Conservation (phyloP, 108 stramenopile genomes). For the Heterococcus sp. region DNA sequence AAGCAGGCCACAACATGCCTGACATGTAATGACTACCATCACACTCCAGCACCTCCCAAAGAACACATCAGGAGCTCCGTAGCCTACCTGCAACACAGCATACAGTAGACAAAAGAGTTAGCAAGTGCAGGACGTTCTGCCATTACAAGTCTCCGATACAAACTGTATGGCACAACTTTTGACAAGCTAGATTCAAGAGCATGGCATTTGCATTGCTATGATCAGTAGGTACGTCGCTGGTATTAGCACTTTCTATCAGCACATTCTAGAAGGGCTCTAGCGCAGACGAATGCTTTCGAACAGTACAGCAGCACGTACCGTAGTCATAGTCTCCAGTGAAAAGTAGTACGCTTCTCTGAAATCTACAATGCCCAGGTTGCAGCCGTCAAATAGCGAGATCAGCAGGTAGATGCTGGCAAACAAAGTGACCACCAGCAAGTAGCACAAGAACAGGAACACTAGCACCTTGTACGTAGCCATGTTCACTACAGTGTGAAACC, state of each 20-base stretch:
- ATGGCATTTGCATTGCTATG: neutral
- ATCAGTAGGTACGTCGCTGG: neutral
- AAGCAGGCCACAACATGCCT: slow-evolving; percentile 76
- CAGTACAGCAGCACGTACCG: slow-evolving; percentile 52
- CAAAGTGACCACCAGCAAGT: slow-evolving; percentile 25
- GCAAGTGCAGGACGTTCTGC: too few species aligned
- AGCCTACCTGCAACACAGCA: slow-evolving; percentile 73
- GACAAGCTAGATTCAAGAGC: neutral
- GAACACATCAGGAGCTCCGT: slow-evolving; percentile 86
- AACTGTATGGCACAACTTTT: slow-evolving; percentile 2
- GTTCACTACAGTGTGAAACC: slow-evolving; percentile 59
- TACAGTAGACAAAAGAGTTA: too few species aligned
- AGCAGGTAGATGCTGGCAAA: slow-evolving; percentile 49
- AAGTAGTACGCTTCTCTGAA: slow-evolving; percentile 72
- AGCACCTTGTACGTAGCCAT: slow-evolving; percentile 40
- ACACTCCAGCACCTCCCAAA: slow-evolving; percentile 83
- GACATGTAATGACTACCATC: slow-evolving; percentile 72
- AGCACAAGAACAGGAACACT: slow-evolving; percentile 12
- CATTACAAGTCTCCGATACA: too few species aligned
- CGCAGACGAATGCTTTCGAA: neutral
- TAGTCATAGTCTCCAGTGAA: slow-evolving; percentile 82
- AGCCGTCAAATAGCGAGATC: slow-evolving; percentile 20
- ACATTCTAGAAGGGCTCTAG: slow-evolving; percentile 15
- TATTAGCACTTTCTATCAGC: neutral
- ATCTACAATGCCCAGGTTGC: slow-evolving; percentile 31